Conservation (phyloP, 2,329 filamentous ascomycete genomes). For the Scorias spongiosa region DNA sequence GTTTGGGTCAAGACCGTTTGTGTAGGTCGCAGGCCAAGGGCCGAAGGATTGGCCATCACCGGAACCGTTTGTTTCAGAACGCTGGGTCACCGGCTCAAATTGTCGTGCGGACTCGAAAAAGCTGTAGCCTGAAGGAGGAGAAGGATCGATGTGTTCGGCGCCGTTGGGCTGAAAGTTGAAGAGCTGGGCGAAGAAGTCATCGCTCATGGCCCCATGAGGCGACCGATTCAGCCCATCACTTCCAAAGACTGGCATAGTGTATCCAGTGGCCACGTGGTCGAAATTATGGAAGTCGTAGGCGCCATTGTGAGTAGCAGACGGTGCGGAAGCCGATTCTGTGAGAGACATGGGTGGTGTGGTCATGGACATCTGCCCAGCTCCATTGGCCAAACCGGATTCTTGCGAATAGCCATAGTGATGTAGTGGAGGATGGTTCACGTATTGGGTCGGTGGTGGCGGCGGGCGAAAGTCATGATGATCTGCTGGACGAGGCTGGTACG, state of each 20-base stretch:
- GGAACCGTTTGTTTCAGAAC: constrained; percentile 11
- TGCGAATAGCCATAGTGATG: constrained; percentile 13
- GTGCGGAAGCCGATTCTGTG: neutral
- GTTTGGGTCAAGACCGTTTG: constrained; percentile 49
- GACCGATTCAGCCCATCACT: constrained; percentile 71
- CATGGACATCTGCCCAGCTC: neutral
- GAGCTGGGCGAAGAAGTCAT: constrained; percentile 14
- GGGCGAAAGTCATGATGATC: constrained; percentile 9
- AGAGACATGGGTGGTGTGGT: neutral
- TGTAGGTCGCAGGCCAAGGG: constrained; percentile 3
- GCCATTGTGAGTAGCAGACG: constrained; percentile 8
- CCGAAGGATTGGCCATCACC: neutral
- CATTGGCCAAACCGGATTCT: constrained; percentile 1
- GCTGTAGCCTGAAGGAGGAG: constrained; percentile 10
- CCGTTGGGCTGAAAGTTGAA: constrained; percentile 8
- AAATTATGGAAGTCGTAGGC: constrained; percentile 21
- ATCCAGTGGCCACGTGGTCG: constrained; percentile 33
- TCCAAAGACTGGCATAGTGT: constrained; percentile 75
- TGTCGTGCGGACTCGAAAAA: constrained; percentile 5
- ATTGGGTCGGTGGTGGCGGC: constrained; percentile 7
- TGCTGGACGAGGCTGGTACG: constrained; percentile 8
- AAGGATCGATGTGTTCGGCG: constrained; percentile 6
- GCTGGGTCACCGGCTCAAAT: constrained; percentile 6
- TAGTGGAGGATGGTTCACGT: constrained; percentile 9
- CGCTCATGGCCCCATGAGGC: constrained; percentile 40